Percentiles rank a stretch among this genome's conserved stretches.
Conservation (phyloP, 768 basidiomycete genomes). For the Glaciozyma martinii region DNA sequence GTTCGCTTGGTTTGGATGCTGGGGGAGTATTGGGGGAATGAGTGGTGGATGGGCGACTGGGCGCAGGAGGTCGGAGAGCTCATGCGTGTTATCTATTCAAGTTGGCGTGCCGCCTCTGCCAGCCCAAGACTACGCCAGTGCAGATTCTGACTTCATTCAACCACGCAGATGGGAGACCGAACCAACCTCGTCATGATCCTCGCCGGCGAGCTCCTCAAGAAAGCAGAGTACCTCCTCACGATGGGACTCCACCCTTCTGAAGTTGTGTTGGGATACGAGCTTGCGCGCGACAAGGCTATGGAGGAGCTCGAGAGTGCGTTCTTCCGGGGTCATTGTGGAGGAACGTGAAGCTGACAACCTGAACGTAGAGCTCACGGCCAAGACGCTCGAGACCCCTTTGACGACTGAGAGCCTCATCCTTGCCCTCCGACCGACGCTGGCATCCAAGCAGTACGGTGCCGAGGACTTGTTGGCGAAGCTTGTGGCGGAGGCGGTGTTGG, state of each 20-base stretch:
- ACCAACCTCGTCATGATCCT: constrained; percentile 93
- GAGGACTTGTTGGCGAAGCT: constrained; percentile 72
- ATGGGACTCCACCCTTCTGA: constrained; percentile 98
- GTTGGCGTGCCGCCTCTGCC: background rate
- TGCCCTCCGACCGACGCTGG: constrained; percentile 83
- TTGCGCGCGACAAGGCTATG: constrained; percentile 72
- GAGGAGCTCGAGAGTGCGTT: constrained; percentile 81
- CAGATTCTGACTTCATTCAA: background rate
- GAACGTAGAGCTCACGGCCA: constrained; percentile 53
- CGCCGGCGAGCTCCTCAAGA: constrained; percentile 88
- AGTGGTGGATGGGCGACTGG: background rate
- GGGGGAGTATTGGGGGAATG: background rate
- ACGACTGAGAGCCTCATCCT: constrained; percentile 59
- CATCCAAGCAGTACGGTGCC: constrained; percentile 92
- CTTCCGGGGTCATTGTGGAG: background rate
- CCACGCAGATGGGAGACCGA: constrained; percentile 80
- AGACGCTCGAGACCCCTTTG: constrained; percentile 60
- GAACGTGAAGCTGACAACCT: constrained; percentile 2
- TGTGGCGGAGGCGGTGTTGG: constrained; percentile 85
- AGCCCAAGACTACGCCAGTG: background rate
- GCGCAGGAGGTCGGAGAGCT: too few species aligned
- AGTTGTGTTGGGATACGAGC: constrained; percentile 87
- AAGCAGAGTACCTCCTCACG: constrained; percentile 78
- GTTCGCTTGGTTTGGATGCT: background rate
- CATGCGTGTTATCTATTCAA: background rate